These are phyloP conservation scores for Scheffersomyces titani DNA, from an alignment of 1,139 yeast genomes.

Conservation along the genomic window DNA sequence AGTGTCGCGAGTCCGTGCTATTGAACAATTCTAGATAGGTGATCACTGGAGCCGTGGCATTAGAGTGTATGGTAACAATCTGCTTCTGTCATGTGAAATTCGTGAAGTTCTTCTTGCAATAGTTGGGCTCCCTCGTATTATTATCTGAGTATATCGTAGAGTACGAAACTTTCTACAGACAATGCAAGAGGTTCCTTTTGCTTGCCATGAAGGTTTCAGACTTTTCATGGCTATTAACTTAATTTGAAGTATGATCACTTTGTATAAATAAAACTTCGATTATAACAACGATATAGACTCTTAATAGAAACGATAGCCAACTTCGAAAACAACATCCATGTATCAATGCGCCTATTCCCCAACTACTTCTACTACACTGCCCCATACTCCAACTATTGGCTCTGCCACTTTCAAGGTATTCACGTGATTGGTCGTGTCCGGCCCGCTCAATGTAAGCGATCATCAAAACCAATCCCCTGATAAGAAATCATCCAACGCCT, in stretches of 20 bases:
- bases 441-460: not conserved
- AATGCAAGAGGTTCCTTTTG: not conserved
- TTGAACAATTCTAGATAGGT: not conserved
- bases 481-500: not conserved
- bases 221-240: too few species aligned
- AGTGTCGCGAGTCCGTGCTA: not conserved
- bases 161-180: not conserved
- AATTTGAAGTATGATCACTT: too few species aligned
- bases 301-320: not conserved
- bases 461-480: not conserved
- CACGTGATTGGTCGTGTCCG: not conserved
- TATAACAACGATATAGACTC: not conserved
- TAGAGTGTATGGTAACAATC: not conserved
- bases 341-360: not conserved
- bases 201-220: not conserved
- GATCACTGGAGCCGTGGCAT: not conserved
- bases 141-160: not conserved
- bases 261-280: not conserved
- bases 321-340: not conserved
- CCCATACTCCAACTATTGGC: not conserved
- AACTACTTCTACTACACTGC: not conserved
- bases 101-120: not conserved
- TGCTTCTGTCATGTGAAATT: not conserved
- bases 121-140: not conserved
- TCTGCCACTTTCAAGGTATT: not conserved